phyloP scores from a whole-genome alignment of 441 rosid genomes.

The Pelargonium myrrhifolium region DNA sequence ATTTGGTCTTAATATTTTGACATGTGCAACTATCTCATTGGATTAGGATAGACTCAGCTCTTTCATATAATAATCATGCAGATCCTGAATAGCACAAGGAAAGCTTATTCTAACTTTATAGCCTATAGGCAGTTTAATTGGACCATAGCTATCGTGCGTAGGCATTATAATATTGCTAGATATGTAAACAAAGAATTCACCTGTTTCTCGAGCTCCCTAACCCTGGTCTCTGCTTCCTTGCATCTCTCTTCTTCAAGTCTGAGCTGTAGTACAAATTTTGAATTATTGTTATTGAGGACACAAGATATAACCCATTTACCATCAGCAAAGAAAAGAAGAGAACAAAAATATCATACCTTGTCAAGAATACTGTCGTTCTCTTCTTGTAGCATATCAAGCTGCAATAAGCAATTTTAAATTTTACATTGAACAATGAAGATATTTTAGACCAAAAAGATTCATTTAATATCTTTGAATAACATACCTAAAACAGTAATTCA shows the following conservation, averaged over 20 bases:
- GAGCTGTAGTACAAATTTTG: slow-evolving; percentile 49
- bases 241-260: slow-evolving; percentile 87
- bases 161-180: not conserved
- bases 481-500: not conserved
- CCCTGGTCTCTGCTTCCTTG: slow-evolving; percentile 80
- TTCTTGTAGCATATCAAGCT: slow-evolving; percentile 74
- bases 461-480: slow-evolving; percentile 7
- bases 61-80: no score
- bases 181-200: slow-evolving; percentile 26
- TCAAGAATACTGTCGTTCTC: slow-evolving; percentile 55
- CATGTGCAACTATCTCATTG: no score
- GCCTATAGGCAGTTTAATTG: no score
- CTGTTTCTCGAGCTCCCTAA: slow-evolving; percentile 92
- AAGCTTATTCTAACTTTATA: no score
- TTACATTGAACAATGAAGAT: slow-evolving; percentile 1
- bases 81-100: no score
- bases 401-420: slow-evolving; percentile 19
- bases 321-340: slow-evolving; percentile 1
- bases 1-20: no score
- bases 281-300: slow-evolving; percentile 7
- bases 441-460: slow-evolving; percentile 10
- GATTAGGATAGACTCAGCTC: no score
- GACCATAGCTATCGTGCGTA: not conserved
- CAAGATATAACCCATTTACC: not conserved
- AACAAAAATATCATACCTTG: slow-evolving; percentile 34